Percentiles rank a stretch among this genome's conserved stretches.
Evolutionary conservation across 1,284 basidiomycete species (phyloP).

Genomic region (Erythrobasidium hasegawianum): DNA sequence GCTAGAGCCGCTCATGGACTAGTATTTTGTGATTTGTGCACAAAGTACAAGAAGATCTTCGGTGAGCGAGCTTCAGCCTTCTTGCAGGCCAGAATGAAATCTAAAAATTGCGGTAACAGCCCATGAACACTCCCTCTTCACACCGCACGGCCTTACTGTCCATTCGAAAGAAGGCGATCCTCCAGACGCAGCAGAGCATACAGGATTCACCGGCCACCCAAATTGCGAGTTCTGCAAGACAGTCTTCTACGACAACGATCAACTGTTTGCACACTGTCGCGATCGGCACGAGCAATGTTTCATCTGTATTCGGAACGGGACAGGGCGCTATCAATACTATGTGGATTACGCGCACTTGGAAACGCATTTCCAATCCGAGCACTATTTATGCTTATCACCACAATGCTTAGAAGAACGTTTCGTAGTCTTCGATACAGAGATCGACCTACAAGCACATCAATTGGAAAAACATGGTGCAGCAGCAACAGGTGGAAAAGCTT

Average conservation of each 20-base stretch:
- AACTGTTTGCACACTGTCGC: constrained; percentile 90
- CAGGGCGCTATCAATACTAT: constrained; percentile 74
- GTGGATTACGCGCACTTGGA: constrained; percentile 51
- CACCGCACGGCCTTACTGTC: constrained; percentile 61
- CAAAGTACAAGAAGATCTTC: constrained; percentile 88
- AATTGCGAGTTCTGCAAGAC: constrained; percentile 74
- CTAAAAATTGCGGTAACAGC: constrained; percentile 49
- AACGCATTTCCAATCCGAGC: constrained; percentile 52
- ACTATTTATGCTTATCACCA: constrained; percentile 72
- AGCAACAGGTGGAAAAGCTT: constrained; percentile 61
- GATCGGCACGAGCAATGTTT: constrained; percentile 95
- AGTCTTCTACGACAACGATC: constrained; percentile 86
- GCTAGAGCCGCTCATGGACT: constrained; percentile 69
- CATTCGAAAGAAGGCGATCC: constrained; percentile 54
- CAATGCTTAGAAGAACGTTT: constrained; percentile 83
- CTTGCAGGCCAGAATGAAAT: not conserved
- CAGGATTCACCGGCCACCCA: constrained; percentile 58
- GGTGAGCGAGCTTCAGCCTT: not conserved
- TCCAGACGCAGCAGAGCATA: constrained; percentile 16
- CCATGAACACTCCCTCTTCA: constrained; percentile 88
- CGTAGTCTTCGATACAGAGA: constrained; percentile 80
- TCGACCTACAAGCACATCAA: constrained; percentile 91
- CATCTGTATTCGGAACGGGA: constrained; percentile 72
- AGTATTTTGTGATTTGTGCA: constrained; percentile 83
- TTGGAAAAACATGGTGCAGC: constrained; percentile 69